A percentile compares a stretch with the other conserved stretches of the same genome.
Evolutionary conservation across 2,329 filamentous ascomycete species (phyloP).

Genomic region (Furcasterigmium sp.): DNA sequence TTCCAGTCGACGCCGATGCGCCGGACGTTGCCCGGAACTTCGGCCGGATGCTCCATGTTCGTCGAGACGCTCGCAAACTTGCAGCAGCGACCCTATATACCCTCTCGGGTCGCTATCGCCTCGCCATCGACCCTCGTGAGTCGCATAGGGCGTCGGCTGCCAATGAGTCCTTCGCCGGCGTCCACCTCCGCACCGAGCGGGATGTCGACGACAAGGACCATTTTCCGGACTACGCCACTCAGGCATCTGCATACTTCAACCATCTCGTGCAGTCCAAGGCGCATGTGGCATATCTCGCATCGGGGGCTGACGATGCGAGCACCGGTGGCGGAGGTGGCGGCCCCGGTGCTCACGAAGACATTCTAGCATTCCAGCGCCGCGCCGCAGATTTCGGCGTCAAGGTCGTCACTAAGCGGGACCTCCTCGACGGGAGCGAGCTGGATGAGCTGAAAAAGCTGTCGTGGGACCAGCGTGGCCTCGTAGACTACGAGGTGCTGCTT

Average conservation of each 20-base stretch:
- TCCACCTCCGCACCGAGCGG: conserved; percentile 28
- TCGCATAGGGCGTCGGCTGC: conserved; percentile 1
- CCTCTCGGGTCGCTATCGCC: conserved; percentile 19
- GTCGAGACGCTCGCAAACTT: conserved; percentile 24
- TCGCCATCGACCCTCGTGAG: conserved; percentile 19
- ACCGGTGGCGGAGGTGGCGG: neutral
- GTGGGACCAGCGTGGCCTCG: conserved; percentile 43
- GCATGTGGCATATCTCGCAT: conserved; percentile 35
- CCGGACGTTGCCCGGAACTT: conserved; percentile 25
- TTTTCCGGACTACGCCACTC: conserved; percentile 23
- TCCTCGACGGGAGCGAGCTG: conserved; percentile 31
- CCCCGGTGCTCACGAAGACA: conserved; percentile 18
- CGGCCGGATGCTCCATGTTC: conserved; percentile 30
- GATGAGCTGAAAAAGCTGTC: conserved; percentile 26
- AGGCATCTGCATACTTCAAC: conserved; percentile 24
- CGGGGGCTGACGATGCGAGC: conserved; percentile 23
- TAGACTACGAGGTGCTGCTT: conserved; percentile 45
- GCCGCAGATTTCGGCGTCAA: conserved; percentile 29
- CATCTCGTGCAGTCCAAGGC: conserved; percentile 20
- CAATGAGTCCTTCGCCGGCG: conserved; percentile 19
- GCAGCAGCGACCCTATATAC: conserved; percentile 27
- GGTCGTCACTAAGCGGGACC: conserved; percentile 35
- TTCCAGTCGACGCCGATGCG: conserved; percentile 23
- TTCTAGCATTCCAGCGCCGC: conserved; percentile 27
- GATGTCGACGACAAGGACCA: conserved; percentile 16